A percentile compares a stretch with the other conserved stretches of the same genome.
These are phyloP conservation scores for Gracilaria caudata DNA, from an alignment of 23 red algal genomes.

Conservation along the genomic window DNA sequence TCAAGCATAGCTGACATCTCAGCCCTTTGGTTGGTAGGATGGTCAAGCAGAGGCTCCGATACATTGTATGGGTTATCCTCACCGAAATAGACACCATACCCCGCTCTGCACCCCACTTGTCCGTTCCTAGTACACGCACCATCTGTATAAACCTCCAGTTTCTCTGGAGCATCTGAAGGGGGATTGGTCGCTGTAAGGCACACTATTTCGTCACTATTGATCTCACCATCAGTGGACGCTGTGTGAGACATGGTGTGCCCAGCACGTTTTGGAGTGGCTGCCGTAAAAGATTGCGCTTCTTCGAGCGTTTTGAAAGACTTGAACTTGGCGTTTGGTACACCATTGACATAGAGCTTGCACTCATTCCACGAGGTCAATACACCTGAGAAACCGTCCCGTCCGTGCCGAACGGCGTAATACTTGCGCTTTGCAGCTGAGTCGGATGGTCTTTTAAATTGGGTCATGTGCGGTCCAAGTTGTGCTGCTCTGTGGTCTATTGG, in stretches of 20 bases:
- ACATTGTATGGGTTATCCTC: constrained; percentile 68
- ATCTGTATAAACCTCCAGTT: constrained; percentile 81
- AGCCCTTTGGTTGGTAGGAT: constrained; percentile 89
- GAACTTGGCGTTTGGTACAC: constrained; percentile 52
- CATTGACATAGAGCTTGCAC: constrained; percentile 66
- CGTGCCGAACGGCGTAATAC: constrained; percentile 80
- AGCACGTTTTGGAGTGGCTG: not conserved
- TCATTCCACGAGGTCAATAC: constrained; percentile 77
- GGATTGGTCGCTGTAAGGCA: not conserved
- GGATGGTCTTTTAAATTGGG: not conserved
- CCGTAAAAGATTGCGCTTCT: constrained; percentile 61
- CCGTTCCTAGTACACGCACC: constrained; percentile 88
- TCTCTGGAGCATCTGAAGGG: not conserved
- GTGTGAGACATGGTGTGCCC: not conserved
- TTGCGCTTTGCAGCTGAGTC: constrained; percentile 28
- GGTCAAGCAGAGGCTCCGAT: constrained; percentile 43
- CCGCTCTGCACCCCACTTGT: constrained; percentile 30
- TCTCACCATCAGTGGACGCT: not conserved
- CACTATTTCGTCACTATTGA: not conserved
- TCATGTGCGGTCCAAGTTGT: not conserved
- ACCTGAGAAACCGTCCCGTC: constrained; percentile 69
- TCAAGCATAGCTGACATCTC: constrained; percentile 81
- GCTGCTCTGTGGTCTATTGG: not conserved
- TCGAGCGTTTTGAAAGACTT: constrained; percentile 70
- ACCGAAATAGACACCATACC: constrained; percentile 86